Conservation (phyloP, 176 grass and related monocot species). For the Leersia perrieri region DNA sequence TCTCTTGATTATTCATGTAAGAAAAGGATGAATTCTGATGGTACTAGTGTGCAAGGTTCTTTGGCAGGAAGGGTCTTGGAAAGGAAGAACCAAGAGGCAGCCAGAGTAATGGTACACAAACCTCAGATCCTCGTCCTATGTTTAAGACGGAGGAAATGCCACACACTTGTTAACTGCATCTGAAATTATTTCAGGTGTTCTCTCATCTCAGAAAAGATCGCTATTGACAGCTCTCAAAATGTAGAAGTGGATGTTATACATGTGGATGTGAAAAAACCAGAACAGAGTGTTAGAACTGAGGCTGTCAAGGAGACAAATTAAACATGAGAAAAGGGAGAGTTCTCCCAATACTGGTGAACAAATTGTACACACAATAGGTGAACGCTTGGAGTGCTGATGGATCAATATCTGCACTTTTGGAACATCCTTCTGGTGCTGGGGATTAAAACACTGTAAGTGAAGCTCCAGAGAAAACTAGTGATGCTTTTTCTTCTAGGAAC, state of each 20-base stretch:
- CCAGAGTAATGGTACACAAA: constrained; percentile 34
- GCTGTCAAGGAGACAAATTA: constrained; percentile 51
- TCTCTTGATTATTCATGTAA: constrained; percentile 41
- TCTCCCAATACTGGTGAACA: constrained; percentile 27
- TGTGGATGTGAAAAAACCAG: constrained; percentile 35
- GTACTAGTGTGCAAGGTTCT: constrained; percentile 28
- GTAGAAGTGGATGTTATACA: no score
- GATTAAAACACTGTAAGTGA: constrained; percentile 43
- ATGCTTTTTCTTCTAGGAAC: constrained; percentile 26
- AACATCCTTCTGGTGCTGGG: constrained; percentile 29
- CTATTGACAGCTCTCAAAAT: constrained; percentile 27
- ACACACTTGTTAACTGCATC: constrained; percentile 71
- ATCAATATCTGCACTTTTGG: constrained; percentile 1
- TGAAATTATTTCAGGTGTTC: constrained; percentile 75
- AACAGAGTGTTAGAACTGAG: constrained; percentile 39
- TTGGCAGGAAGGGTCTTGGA: constrained; percentile 26
- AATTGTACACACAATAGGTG: constrained; percentile 38
- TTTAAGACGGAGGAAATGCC: constrained; percentile 47
- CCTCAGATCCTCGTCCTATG: constrained; percentile 46
- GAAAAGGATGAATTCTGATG: constrained; percentile 36
- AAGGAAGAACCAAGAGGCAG: constrained; percentile 45
- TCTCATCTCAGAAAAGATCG: constrained; percentile 41
- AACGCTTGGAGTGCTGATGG: constrained; percentile 30
- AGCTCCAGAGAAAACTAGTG: constrained; percentile 39
- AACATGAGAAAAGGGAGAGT: constrained; percentile 45